Base-by-base conservation (phyloP, 805 yeast genomes). In the Yarrowia bubula region DNA sequence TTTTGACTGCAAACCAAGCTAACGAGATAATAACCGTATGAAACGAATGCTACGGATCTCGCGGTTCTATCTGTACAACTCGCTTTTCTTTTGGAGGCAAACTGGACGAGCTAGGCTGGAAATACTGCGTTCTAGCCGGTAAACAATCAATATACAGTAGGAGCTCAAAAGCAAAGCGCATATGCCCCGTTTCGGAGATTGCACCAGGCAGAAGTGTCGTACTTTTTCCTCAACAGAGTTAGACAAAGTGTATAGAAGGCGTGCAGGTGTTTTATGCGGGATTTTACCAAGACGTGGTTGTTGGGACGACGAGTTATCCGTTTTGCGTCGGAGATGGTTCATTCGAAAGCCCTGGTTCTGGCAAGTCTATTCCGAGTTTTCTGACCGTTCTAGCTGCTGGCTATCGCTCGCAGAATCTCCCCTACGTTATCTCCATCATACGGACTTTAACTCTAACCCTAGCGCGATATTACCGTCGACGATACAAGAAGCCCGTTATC, bases 391-490 rank as follows among this genome's bases (percentile, higher is more conserved):
- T 3, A 4, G 1, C n/a, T n/a, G n/a, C n/a, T n/a, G n/a, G n/a
- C n/a, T n/a, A n/a, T n/a, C n/a, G n/a, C n/a, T n/a, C n/a, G n/a
- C n/a, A n/a, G n/a, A n/a, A n/a, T 7, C 55, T 1, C 2, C 15
- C 7, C 31, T 13, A 15, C 2, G 32, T 33, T 48, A 48, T 48
- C 55, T 48, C 53, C 41, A 33, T 35, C 53, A 14, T 13, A 13
- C 55, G 55, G 55, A 48, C 55, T 48, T 48, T 48, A 48, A 48
- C 55, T 48, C 55, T 48, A 48, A 48, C 55, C 17, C 55, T 48
- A 48, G 41, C 15, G 53, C 28, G 55, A 48, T 48, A 35, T 35
- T 33, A 48, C 55, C 55, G 32, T 48, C 55, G 55, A 48, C 55
- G 55, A 48, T 48, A 48, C 55, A 33, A 48, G 35, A 48, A 41